Evolutionary conservation across 805 yeast genomes (phyloP).

Genomic region (Martiniozyma abietophila): DNA sequence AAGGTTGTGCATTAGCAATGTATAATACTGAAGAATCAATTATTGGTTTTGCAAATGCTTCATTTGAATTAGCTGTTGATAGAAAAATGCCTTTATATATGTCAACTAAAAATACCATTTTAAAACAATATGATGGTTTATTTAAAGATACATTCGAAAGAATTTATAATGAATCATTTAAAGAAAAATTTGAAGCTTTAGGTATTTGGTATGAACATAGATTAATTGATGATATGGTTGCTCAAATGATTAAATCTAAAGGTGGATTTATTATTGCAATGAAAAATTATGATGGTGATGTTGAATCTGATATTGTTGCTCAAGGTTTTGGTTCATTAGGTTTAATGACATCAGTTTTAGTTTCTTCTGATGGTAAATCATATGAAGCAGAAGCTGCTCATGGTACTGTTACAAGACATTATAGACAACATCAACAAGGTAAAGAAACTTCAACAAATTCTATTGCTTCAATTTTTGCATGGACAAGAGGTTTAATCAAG

Average conservation of each 20-base stretch:
- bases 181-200: constrained; percentile 56
- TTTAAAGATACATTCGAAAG: constrained; percentile 90
- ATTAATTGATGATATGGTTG: constrained; percentile 96
- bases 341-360: constrained; percentile 92
- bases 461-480: constrained; percentile 93
- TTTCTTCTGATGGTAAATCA: constrained; percentile 94
- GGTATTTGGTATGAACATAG: constrained; percentile 98
- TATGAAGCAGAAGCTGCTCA: constrained; percentile 98
- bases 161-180: constrained; percentile 63
- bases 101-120: constrained; percentile 90
- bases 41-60: constrained; percentile 82
- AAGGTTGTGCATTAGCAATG: constrained; percentile 87
- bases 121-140: constrained; percentile 89
- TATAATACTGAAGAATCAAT: constrained; percentile 93
- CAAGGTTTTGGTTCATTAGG: constrained; percentile 98
- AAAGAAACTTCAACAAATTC: constrained; percentile 96
- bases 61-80: constrained; percentile 78
- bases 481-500: constrained; percentile 90
- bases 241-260: constrained; percentile 92
- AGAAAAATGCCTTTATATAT: constrained; percentile 74
- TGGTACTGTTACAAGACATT: constrained; percentile 97
- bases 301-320: constrained; percentile 92
- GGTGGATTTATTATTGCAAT: constrained; percentile 95
- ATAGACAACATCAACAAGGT: constrained; percentile 92
- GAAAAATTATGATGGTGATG: constrained; percentile 98